These are phyloP conservation scores for Metschnikowia kunwiensis DNA, from an alignment of 805 yeast species.

Conservation along the genomic window DNA sequence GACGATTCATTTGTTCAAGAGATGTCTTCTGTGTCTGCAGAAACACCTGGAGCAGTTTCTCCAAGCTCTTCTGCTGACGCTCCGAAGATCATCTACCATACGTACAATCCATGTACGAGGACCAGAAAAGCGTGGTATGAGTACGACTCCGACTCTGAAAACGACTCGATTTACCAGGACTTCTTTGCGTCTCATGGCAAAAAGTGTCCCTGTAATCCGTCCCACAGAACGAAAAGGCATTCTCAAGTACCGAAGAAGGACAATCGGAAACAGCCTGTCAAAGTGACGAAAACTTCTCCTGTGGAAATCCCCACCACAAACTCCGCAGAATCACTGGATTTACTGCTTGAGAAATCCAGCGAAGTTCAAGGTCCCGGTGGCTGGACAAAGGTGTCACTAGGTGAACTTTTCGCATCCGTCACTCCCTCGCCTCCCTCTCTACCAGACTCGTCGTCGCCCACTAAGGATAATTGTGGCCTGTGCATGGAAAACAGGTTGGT, in stretches of 20 bases:
- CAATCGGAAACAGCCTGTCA: too few relatives aligned
- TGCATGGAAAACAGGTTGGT: neutral
- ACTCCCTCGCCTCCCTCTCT: neutral
- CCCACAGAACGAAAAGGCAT: too few relatives aligned
- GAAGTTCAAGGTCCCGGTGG: neutral
- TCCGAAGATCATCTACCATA: neutral
- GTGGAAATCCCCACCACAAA: neutral
- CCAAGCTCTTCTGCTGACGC: too few relatives aligned
- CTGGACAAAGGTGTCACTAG: neutral
- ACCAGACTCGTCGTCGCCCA: neutral
- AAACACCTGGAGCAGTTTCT: too few relatives aligned
- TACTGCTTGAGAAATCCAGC: neutral
- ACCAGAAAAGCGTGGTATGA: conserved; percentile 9
- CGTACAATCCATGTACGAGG: conserved; percentile 9
- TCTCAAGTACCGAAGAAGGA: too few relatives aligned
- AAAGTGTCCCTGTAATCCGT: too few relatives aligned
- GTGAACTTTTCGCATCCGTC: conserved; percentile 3
- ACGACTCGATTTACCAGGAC: conserved; percentile 1
- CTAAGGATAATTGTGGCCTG: neutral
- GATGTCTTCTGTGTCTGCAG: too few relatives aligned
- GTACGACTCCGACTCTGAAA: conserved; percentile 6
- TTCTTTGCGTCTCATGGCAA: conserved; percentile 1
- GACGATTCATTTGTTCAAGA: too few relatives aligned
- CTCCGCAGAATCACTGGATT: neutral
- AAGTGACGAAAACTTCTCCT: too few relatives aligned